Percentiles rank a stretch among this genome's conserved stretches.
phyloP scores from a whole-genome alignment of 140 eudicot species.

The Ambrosia hybrid region DNA sequence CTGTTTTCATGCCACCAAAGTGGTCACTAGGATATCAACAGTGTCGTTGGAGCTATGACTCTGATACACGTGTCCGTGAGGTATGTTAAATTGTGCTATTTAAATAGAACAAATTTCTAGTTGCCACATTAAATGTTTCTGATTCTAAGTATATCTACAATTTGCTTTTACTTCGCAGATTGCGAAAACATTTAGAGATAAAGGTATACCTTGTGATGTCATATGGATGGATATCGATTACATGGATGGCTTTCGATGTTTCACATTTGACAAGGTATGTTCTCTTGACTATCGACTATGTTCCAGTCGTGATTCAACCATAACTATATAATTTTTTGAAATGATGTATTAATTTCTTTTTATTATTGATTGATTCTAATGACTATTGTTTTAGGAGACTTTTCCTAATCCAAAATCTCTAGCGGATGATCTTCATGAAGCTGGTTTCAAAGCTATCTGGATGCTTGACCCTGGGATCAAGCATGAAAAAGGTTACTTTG shows the following conservation, averaged over 20 bases:
- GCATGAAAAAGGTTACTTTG: conserved; percentile 68
- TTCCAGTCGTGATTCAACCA: neutral
- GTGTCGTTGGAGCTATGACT: conserved; percentile 90
- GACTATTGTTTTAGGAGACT: conserved; percentile 50
- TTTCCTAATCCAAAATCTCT: conserved; percentile 77
- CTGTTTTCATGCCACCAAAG: conserved; percentile 96
- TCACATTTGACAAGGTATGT: conserved; percentile 82
- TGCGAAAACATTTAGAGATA: conserved; percentile 83
- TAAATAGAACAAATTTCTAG: neutral
- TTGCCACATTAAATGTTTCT: neutral
- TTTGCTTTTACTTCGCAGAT: conserved; percentile 45
- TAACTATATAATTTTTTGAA: neutral
- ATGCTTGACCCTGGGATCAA: conserved; percentile 98
- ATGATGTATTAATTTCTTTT: neutral
- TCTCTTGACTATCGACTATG: neutral
- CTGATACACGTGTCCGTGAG: conserved; percentile 89
- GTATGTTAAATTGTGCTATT: conserved; percentile 26
- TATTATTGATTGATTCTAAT: neutral
- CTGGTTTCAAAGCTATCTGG: conserved; percentile 92
- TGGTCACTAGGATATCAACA: conserved; percentile 97
- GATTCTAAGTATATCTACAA: no score
- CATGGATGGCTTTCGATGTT: conserved; percentile 96
- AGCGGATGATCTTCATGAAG: conserved; percentile 62
- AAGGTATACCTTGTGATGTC: conserved; percentile 90
- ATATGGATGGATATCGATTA: conserved; percentile 98